These are phyloP conservation scores for Mikania micrantha DNA, from an alignment of 129 eudicot species.

Conservation along the genomic window DNA sequence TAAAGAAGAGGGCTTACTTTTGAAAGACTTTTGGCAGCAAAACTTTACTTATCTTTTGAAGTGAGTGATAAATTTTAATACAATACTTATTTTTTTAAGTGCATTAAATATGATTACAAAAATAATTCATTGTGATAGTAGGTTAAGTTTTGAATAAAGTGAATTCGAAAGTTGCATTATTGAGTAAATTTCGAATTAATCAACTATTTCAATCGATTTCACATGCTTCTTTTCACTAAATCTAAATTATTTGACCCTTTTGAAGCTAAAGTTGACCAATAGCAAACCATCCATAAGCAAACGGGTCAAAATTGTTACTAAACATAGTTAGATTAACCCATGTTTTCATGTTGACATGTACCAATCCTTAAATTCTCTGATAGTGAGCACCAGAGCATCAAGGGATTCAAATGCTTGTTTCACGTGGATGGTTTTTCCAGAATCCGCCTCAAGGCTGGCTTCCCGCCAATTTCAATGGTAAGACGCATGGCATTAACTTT, in stretches of 20 bases:
- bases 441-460: slow-evolving; percentile 38
- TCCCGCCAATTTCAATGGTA: slow-evolving; percentile 75
- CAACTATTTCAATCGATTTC: not conserved
- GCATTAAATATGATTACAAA: not conserved
- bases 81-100: too few relatives aligned
- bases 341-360: not conserved
- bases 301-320: not conserved
- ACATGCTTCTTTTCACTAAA: not conserved
- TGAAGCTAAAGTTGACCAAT: not conserved
- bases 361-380: not conserved
- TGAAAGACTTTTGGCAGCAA: slow-evolving; percentile 38
- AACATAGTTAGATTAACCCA: not conserved
- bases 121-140: not conserved
- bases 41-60: slow-evolving; percentile 84
- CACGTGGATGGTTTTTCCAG: slow-evolving; percentile 62
- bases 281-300: not conserved
- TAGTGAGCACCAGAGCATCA: slow-evolving; percentile 66
- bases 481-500: not conserved
- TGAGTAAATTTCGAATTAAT: not conserved
- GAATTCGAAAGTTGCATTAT: not conserved
- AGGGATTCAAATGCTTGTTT: slow-evolving; percentile 73
- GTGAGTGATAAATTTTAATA: slow-evolving; percentile 46
- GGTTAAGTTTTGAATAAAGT: not conserved
- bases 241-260: not conserved
- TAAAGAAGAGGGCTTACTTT: slow-evolving; percentile 71